Conservation (phyloP, 371 early-diverging fungal species). For the Haplosporangium sp. region DNA sequence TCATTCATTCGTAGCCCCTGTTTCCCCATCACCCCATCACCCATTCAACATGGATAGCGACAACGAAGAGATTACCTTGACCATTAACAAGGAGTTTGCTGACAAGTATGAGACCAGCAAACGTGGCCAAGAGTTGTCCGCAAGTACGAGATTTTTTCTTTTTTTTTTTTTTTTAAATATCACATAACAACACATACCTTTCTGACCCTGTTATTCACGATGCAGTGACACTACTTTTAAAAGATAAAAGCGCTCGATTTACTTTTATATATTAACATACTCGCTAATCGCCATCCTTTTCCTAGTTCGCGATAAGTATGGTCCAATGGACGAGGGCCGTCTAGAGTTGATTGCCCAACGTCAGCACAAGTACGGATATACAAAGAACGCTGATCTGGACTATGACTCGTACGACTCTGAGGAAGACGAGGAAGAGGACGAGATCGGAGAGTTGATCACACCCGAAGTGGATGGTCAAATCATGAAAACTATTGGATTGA, state of each 20-base stretch:
- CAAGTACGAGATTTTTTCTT: constrained; percentile 57
- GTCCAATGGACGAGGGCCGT: constrained; percentile 49
- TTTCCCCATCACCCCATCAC: neutral
- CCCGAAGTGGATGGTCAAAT: constrained; percentile 93
- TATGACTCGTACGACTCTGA: constrained; percentile 57
- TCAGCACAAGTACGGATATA: constrained; percentile 58
- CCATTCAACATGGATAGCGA: constrained; percentile 37
- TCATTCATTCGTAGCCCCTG: neutral
- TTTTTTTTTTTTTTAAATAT: neutral
- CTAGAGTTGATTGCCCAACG: constrained; percentile 57
- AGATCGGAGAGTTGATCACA: constrained; percentile 84
- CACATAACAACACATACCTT: neutral
- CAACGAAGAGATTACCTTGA: constrained; percentile 50
- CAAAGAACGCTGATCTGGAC: constrained; percentile 46
- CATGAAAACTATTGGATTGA: constrained; percentile 86
- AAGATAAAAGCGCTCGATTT: no score
- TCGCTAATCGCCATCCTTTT: no score
- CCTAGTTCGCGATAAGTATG: constrained; percentile 70
- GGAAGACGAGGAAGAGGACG: constrained; percentile 88
- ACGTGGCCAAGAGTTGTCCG: constrained; percentile 70
- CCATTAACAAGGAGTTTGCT: constrained; percentile 73
- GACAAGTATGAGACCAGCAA: constrained; percentile 71
- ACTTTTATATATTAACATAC: neutral
- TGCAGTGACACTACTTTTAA: no score
- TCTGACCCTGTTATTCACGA: neutral